phyloP scores from a whole-genome alignment of 331 rosid species.

The Cucumis variabilis region DNA sequence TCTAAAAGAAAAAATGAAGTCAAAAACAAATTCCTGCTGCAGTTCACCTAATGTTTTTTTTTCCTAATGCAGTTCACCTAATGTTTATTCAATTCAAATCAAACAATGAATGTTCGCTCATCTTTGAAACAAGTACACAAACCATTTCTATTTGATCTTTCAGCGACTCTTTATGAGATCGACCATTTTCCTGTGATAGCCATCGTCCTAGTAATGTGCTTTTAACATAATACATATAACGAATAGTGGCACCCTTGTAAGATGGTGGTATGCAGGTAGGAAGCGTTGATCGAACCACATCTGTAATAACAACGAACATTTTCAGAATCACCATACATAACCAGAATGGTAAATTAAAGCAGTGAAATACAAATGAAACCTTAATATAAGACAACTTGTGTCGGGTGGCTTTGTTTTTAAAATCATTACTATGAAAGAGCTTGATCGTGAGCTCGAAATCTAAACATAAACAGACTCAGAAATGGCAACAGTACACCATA shows the following conservation, averaged over 20 bases:
- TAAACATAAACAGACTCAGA: neutral
- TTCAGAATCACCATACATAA: neutral
- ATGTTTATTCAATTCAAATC: neutral
- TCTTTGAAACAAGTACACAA: constrained; percentile 49
- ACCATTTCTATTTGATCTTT: constrained; percentile 77
- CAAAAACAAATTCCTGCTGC: neutral
- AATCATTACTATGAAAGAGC: neutral
- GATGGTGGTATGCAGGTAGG: constrained; percentile 90
- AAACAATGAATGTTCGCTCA: constrained; percentile 4
- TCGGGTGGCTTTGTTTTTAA: neutral
- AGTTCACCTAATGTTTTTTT: neutral
- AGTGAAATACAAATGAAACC: neutral
- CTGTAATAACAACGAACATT: constrained; percentile 46
- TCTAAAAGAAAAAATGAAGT: neutral
- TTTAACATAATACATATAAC: constrained; percentile 83
- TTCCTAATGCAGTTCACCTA: neutral
- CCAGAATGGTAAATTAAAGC: constrained; percentile 23
- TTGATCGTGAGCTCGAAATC: neutral
- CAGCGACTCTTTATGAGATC: constrained; percentile 67
- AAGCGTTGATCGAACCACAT: constrained; percentile 65
- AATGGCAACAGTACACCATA: neutral
- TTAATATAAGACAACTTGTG: neutral
- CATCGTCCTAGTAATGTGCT: constrained; percentile 76
- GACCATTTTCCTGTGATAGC: constrained; percentile 81
- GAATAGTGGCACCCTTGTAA: constrained; percentile 93